Percentiles rank a stretch among this genome's conserved stretches.
phyloP scores from a whole-genome alignment of 805 yeast genomes.

The Ogataea ganodermae region DNA sequence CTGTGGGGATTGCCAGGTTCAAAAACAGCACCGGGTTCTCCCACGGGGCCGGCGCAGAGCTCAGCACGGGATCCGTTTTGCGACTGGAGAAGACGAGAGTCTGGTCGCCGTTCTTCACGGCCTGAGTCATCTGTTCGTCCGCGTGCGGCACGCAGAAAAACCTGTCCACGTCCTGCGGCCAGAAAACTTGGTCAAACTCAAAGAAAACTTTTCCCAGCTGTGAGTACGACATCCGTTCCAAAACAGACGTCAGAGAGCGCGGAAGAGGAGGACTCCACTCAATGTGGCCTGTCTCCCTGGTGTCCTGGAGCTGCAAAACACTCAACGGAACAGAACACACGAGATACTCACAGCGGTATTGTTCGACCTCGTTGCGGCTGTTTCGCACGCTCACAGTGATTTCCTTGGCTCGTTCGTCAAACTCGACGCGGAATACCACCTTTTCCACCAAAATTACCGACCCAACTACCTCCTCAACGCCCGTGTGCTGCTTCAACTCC shows the following conservation, averaged over 20 bases:
- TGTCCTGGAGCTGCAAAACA: conserved; percentile 40
- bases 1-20: conserved; percentile 32
- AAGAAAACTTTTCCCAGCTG: conserved; percentile 49
- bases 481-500: conserved; percentile 25
- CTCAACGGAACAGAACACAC: conserved; percentile 55
- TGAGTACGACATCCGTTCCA: conserved; percentile 40
- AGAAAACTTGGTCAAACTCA: conserved; percentile 48
- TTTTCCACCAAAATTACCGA: conserved; percentile 24
- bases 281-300: conserved; percentile 30
- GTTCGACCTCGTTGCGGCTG: conserved; percentile 10
- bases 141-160: conserved; percentile 34
- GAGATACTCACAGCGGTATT: conserved; percentile 39
- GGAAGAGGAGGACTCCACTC: conserved; percentile 41
- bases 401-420: conserved; percentile 19
- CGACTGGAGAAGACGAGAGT: conserved; percentile 4
- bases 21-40: conserved; percentile 33
- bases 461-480: conserved; percentile 16
- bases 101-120: conserved; percentile 9
- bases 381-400: conserved; percentile 25
- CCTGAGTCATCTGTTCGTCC: conserved; percentile 27
- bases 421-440: conserved; percentile 29
- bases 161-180: conserved; percentile 42
- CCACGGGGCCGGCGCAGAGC: conserved; percentile 26
- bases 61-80: conserved; percentile 13
- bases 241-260: conserved; percentile 23